These are phyloP conservation scores for Plenodomus lindquistii DNA, from an alignment of 2,329 filamentous ascomycete genomes.

Conservation along the genomic window DNA sequence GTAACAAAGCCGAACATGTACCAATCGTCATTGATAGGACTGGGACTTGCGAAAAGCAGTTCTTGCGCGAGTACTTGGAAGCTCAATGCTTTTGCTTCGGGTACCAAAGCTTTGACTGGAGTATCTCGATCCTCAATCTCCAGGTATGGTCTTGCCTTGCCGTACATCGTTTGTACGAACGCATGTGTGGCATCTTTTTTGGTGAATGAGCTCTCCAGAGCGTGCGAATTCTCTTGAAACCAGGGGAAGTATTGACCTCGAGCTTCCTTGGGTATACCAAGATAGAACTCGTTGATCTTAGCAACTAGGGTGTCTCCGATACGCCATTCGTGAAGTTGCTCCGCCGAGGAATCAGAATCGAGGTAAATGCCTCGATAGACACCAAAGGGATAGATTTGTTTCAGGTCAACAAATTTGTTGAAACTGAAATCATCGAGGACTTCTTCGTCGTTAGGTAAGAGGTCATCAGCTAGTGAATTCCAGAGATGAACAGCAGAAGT, in stretches of 20 bases:
- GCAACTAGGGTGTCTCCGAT: constrained; percentile 17
- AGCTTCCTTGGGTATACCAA: constrained; percentile 13
- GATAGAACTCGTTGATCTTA: constrained; percentile 27
- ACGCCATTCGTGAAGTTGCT: constrained; percentile 25
- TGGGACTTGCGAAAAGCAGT: constrained; percentile 3
- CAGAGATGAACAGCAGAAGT: constrained; percentile 34
- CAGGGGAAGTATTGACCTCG: constrained; percentile 33
- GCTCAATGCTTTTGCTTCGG: no score
- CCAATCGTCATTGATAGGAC: constrained; percentile 13
- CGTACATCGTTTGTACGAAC: constrained; percentile 17
- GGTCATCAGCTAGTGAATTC: constrained; percentile 19
- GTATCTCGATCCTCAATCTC: constrained; percentile 17
- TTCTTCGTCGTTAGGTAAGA: constrained; percentile 27
- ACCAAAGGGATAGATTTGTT: constrained; percentile 1
- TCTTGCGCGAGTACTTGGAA: not conserved
- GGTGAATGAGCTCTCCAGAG: constrained; percentile 13
- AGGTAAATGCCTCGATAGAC: constrained; percentile 27
- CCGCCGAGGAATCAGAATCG: constrained; percentile 12
- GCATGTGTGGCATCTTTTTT: constrained; percentile 2
- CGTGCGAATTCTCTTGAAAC: constrained; percentile 24
- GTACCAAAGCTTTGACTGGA: not conserved
- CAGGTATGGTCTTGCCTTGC: constrained; percentile 23
- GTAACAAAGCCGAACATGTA: constrained; percentile 25
- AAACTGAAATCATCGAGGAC: constrained; percentile 37
- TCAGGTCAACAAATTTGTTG: constrained; percentile 15